Base-by-base conservation (phyloP, 129 eudicot genomes). In the Saussurea involucrata region DNA sequence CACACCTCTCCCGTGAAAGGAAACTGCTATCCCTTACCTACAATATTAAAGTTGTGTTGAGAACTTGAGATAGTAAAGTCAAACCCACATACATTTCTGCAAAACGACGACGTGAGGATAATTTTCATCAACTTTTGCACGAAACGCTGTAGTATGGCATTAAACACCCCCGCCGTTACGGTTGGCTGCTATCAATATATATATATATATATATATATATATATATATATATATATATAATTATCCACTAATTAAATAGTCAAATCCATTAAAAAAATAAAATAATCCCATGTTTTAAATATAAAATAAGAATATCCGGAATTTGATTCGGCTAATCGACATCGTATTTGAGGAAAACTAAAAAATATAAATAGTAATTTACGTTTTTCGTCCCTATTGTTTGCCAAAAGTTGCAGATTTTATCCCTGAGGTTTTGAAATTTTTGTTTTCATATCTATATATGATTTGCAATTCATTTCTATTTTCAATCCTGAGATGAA, bases 1-100 rank as follows among this genome's bases (percentile, higher is more conserved):
- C 80, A 76, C 74, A 57, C 68, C 68, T 66, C 67, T 49, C 80
- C 25, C 65, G 32, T 67, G 80, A 76, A 66, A 22, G 17, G 25
- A n/a, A 17, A 6, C 49, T 66, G 13, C 73, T 57, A 66, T 57
- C 24, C 71, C 12, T 10, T 61, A 34, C 55, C 60, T 73, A 57
- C 6, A 20, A 73, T 37, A 20, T 75, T 75, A 0, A 66, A 75
- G 61, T 36, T n/a, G n/a, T n/a, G n/a, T n/a, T n/a, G n/a, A n/a
- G n/a, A n/a, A n/a, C n/a, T n/a, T n/a, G n/a, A n/a, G n/a, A n/a
- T n/a, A n/a, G n/a, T n/a, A 5, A 65, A 66, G 74, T 49, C 80
- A 67, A 75, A 46, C 21, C 58, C 4, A 46, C 5, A 42, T 15
- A 10, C 7, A 36, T 12, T 53, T 53, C n/a, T 53, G 22, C 60